Base-by-base conservation (phyloP, 2,329 filamentous ascomycete species). In the Zasmidium angulare region DNA sequence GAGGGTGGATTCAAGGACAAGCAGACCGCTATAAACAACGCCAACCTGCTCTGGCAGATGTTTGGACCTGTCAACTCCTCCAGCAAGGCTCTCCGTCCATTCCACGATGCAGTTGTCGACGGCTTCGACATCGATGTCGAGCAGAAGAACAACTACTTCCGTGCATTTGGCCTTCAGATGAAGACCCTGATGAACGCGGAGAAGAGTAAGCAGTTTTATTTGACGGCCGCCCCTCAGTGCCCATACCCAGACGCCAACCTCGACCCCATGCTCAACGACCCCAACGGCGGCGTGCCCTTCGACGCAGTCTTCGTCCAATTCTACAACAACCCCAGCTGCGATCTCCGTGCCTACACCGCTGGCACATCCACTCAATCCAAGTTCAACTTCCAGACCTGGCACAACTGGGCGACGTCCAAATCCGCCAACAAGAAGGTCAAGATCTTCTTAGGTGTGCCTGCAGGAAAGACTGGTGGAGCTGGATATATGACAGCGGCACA, bases 121-220 rank as follows among this genome's bases (percentile, higher is more conserved):
- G 89, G 89, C 3, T 91, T 91, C 71, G 89, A 91, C 74, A 85
- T 91, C 64, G 89, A 91, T 72, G 86, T 91, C 62, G 88, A 91
- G 75, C 78, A 83, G 2, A 73, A 74, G 2, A 81, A 83, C 17
- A 73, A 74, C 51, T 86, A 89, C 75, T 84, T 88, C 75, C 82
- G 72, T 76, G 91, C 63, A 47, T 70, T 77, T 40, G 72, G 69
- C 20, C 55, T 55, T 17, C 66, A 66, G 3, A 65, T 78, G 1
- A 71, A 73, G 22, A 55, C 56, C 6, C 21, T 62, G 1, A 71
- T 72, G 63, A 62, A 63, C 47, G 55, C 66, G 14, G 67, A 71
- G 43, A 54, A 57, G 2, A 56, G 61, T 1, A 73, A 71, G 14
- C 26, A 19, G 84, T 77, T 72, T 64, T 77, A 72, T 64, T 68